phyloP scores from a whole-genome alignment of 108 stramenopile genomes.

The Cylindrotheca closterium region DNA sequence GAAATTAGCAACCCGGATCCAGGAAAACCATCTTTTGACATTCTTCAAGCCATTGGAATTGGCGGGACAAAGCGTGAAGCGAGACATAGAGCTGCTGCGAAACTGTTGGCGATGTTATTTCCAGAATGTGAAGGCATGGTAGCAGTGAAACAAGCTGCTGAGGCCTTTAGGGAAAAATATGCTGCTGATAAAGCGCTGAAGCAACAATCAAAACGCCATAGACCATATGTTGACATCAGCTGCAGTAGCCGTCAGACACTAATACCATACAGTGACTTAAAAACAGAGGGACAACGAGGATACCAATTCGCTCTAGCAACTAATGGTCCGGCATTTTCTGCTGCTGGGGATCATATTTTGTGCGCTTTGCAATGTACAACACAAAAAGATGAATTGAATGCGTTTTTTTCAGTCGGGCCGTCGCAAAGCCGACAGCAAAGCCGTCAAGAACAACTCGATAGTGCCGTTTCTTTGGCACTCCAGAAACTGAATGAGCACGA shows the following conservation, averaged over 20 bases:
- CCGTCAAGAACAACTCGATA: slow-evolving; percentile 41
- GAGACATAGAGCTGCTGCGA: slow-evolving; percentile 77
- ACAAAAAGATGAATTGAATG: not conserved
- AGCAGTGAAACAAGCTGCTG: slow-evolving; percentile 83
- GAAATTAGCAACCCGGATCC: not conserved
- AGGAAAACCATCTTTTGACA: slow-evolving; percentile 15
- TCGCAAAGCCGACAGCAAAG: slow-evolving; percentile 19
- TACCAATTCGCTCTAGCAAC: slow-evolving; percentile 14
- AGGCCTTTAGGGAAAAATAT: slow-evolving; percentile 69
- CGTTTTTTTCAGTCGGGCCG: not conserved
- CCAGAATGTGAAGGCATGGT: slow-evolving; percentile 75
- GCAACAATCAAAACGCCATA: slow-evolving; percentile 33
- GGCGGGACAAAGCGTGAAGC: slow-evolving; percentile 82
- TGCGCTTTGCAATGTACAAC: not conserved
- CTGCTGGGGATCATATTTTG: slow-evolving; percentile 7
- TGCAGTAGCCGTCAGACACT: not conserved
- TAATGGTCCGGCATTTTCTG: slow-evolving; percentile 10
- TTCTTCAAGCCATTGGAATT: slow-evolving; percentile 51
- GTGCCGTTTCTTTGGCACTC: slow-evolving; percentile 38
- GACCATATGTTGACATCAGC: not conserved
- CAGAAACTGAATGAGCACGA: slow-evolving; percentile 54
- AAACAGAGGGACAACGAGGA: not conserved
- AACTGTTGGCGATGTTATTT: slow-evolving; percentile 73
- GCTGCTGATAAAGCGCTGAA: slow-evolving; percentile 57
- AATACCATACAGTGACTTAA: slow-evolving; percentile 1